These are phyloP conservation scores for Sutorius eximius DNA, from an alignment of 1,284 basidiomycete species.

Conservation along the genomic window DNA sequence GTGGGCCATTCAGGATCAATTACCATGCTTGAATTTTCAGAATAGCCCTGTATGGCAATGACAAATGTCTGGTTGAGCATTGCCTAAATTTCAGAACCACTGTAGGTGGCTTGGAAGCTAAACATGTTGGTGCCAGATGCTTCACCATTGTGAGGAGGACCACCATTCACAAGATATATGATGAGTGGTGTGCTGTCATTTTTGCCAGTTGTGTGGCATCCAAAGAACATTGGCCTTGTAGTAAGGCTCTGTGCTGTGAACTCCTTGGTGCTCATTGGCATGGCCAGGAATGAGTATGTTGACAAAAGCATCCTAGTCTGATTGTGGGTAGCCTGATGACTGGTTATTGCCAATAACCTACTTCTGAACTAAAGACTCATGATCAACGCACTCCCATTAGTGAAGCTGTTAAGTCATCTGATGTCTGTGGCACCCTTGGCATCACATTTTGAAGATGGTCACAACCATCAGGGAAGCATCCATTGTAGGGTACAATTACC, in stretches of 20 bases:
- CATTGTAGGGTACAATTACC: no score
- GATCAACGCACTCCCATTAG: slow-evolving; percentile 43
- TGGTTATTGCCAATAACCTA: neutral
- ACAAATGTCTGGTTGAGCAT: slow-evolving; percentile 44
- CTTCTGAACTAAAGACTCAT: slow-evolving; percentile 29
- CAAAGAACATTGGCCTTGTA: slow-evolving; percentile 46
- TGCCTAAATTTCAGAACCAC: slow-evolving; percentile 33
- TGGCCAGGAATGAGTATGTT: slow-evolving; percentile 43
- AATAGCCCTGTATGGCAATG: slow-evolving; percentile 43
- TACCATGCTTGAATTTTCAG: slow-evolving; percentile 6
- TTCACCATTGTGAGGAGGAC: slow-evolving; percentile 40
- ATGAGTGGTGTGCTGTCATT: slow-evolving; percentile 35
- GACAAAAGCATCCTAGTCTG: slow-evolving; percentile 39
- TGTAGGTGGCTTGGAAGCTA: slow-evolving; percentile 37
- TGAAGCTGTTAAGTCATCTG: slow-evolving; percentile 22
- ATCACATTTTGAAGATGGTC: no score
- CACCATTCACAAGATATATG: slow-evolving; percentile 45
- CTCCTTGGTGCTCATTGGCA: slow-evolving; percentile 33
- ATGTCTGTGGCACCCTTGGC: no score
- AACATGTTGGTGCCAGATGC: slow-evolving; percentile 43
- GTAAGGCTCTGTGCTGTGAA: slow-evolving; percentile 40
- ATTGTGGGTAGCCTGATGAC: slow-evolving; percentile 38
- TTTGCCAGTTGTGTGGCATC: slow-evolving; percentile 33
- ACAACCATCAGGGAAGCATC: no score
- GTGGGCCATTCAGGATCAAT: slow-evolving; percentile 43